A percentile compares a stretch with the other conserved stretches of the same genome.
phyloP scores from a whole-genome alignment of 106 monocot genomes.

The Acorus calamus region DNA sequence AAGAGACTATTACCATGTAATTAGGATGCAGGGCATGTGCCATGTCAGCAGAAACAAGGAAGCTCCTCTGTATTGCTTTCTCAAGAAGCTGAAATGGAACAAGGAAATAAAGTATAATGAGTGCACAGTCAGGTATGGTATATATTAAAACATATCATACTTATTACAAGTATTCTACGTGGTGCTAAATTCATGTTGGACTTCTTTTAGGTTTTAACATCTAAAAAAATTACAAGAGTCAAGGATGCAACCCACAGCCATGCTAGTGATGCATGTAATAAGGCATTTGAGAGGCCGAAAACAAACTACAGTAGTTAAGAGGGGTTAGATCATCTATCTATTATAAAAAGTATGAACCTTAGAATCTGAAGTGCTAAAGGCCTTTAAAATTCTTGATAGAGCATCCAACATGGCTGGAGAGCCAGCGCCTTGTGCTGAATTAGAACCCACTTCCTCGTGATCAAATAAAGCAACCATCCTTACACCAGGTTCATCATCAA shows the following conservation, averaged over 20 bases:
- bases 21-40: slow-evolving; percentile 98
- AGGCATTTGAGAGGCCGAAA: not conserved
- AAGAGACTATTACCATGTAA: slow-evolving; percentile 55
- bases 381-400: slow-evolving; percentile 72
- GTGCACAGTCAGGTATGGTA: too few species aligned
- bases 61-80: slow-evolving; percentile 87
- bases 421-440: slow-evolving; percentile 97
- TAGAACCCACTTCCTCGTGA: slow-evolving; percentile 96
- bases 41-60: slow-evolving; percentile 98
- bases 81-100: slow-evolving; percentile 51
- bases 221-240: too few species aligned
- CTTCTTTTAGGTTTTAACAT: too few species aligned
- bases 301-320: not conserved
- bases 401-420: slow-evolving; percentile 97
- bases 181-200: too few species aligned
- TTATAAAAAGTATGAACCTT: slow-evolving; percentile 38
- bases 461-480: slow-evolving; percentile 97
- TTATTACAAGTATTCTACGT: too few species aligned
- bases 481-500: slow-evolving; percentile 71
- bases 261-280: not conserved
- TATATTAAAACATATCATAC: too few species aligned
- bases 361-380: slow-evolving; percentile 50
- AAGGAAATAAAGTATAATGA: not conserved
- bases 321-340: not conserved
- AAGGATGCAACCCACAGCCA: not conserved